A percentile compares a stretch with the other conserved stretches of the same genome.
Conservation (phyloP, 305 asterid genomes). For the Ajuga reptans region DNA sequence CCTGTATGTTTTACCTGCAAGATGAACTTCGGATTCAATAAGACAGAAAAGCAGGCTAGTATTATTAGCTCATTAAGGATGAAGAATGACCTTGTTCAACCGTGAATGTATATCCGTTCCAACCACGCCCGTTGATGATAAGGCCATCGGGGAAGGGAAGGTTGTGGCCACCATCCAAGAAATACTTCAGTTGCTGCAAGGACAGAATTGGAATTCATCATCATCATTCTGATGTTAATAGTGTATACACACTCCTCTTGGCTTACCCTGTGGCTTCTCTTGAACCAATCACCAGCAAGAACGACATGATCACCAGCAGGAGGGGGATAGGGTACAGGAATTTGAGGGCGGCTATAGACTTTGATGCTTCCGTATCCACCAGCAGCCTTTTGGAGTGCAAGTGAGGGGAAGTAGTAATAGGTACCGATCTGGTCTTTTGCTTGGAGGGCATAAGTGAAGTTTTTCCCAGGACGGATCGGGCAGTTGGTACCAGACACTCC, state of each 20-base stretch:
- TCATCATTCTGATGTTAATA: no score
- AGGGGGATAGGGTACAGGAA: slow-evolving; percentile 78
- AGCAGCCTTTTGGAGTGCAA: slow-evolving; percentile 71
- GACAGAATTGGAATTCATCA: background rate
- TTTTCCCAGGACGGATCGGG: slow-evolving; percentile 76
- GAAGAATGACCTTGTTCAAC: slow-evolving; percentile 65
- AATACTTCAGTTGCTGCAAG: slow-evolving; percentile 67
- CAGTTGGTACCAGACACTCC: slow-evolving; percentile 72
- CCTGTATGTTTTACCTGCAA: slow-evolving; percentile 78
- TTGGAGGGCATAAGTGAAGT: slow-evolving; percentile 76
- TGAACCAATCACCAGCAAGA: slow-evolving; percentile 92
- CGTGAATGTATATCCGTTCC: slow-evolving; percentile 76
- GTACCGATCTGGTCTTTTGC: slow-evolving; percentile 94
- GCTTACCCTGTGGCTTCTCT: slow-evolving; percentile 65
- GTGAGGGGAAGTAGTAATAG: slow-evolving; percentile 86
- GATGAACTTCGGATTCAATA: background rate
- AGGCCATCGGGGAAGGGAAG: slow-evolving; percentile 93
- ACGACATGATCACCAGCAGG: slow-evolving; percentile 69
- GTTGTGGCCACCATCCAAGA: slow-evolving; percentile 66
- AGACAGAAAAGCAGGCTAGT: background rate
- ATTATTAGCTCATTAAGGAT: background rate
- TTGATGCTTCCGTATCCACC: slow-evolving; percentile 85
- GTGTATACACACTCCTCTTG: background rate
- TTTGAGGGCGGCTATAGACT: slow-evolving; percentile 71
- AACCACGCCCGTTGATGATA: slow-evolving; percentile 81